These are phyloP conservation scores for Apiotrichum veenhuisii DNA, from an alignment of 1,284 basidiomycete genomes.

Conservation along the genomic window DNA sequence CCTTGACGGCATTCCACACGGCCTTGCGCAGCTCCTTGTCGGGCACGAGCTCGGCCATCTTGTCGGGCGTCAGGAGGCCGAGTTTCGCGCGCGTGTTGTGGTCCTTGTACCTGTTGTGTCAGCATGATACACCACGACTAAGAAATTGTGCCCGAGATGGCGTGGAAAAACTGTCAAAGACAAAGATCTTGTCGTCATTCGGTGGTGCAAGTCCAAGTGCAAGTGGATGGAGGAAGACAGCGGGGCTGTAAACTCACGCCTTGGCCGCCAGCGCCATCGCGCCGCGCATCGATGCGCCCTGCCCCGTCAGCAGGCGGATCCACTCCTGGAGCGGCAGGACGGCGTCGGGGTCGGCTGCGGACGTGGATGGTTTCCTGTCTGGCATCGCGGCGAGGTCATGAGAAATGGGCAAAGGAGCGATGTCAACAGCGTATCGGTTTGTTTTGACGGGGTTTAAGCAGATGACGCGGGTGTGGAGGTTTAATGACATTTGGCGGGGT, in stretches of 20 bases:
- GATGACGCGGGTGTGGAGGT: too few species aligned
- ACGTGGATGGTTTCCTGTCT: constrained; percentile 16
- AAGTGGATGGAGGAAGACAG: too few species aligned
- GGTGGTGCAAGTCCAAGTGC: too few species aligned
- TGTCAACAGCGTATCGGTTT: too few species aligned
- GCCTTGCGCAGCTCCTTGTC: constrained; percentile 67
- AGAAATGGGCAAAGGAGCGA: background rate
- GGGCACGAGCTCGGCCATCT: constrained; percentile 59
- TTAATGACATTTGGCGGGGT: too few species aligned
- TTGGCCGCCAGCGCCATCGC: constrained; percentile 74
- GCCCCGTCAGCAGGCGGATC: constrained; percentile 65
- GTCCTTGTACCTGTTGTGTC: constrained; percentile 62
- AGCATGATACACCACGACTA: background rate
- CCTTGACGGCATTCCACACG: constrained; percentile 62
- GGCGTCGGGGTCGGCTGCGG: constrained; percentile 21
- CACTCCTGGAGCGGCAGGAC: constrained; percentile 64
- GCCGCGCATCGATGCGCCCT: constrained; percentile 62
- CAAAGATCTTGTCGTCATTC: too few species aligned
- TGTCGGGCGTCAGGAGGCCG: constrained; percentile 58
- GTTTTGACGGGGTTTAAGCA: too few species aligned
- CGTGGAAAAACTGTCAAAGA: too few species aligned
- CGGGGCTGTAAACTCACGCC: constrained; percentile 56
- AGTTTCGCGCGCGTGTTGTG: constrained; percentile 63
- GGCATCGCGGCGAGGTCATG: constrained; percentile 20
- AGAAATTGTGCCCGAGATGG: too few species aligned